Base-by-base conservation (phyloP, 345 rosid species). In the Laguncularia racemosa region DNA sequence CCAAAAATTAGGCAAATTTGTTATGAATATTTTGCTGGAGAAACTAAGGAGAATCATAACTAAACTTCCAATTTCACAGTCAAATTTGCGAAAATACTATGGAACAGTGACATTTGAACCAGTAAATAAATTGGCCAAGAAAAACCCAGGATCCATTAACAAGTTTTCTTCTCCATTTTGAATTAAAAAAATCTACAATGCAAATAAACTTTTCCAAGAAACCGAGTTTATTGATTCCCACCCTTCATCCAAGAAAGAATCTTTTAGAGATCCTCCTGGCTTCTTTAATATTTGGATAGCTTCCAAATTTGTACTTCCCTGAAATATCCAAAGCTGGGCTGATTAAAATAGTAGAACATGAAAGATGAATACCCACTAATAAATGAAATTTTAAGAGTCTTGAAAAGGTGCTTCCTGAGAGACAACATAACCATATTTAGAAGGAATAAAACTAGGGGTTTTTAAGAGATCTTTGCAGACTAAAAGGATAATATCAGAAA, bases 241-340 rank as follows among this genome's bases (percentile, higher is more conserved):
- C 99, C 99, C 99, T 81, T 93, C 99, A 85, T 93, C 99, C 65
- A 93, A 77, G 75, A 93, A 93, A 14, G 99, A 93, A 79, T 93
- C 99, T 62, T 44, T 85, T 19, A 89, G 78, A 26, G 97, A 87
- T 57, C 99, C 97, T 63, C 99, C 99, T 33, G 97, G 96, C 74
- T 93, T 93, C 84, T 89, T 93, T 71, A 93, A 89, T 59, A 92
- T 89, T 61, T 93, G 99, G 69, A 93, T 89, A 56, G 97, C 59
- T 74, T 93, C 99, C 56, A 93, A 74, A 72, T 93, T 89, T 47
- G 99, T 93, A 83, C 99, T 89, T 19, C 99, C 99, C 99, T 93
- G 78, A 65, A 63, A 55, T 48, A 62, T 17, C 17, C 44, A 52
- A 15, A 53, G 38, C 14, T 12, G 14, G 33, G 53, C 51, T 18